Percentiles rank a stretch among this genome's conserved stretches.
Evolutionary conservation across 1,139 yeast species (phyloP).

Genomic region (Geotrichum reessii): DNA sequence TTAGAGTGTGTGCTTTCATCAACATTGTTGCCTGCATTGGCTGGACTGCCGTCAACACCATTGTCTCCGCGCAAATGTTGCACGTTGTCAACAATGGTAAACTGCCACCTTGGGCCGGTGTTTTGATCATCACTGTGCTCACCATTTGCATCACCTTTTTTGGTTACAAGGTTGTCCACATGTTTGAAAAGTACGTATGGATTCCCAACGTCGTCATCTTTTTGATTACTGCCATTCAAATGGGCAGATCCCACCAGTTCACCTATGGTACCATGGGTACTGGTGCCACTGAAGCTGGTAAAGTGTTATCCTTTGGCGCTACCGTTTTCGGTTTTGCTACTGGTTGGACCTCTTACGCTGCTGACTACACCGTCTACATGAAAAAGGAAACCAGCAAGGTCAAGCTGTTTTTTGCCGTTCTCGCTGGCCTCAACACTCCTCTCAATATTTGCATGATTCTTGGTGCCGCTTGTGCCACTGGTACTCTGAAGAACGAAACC

Average conservation of each 20-base stretch:
- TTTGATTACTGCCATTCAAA: slow-evolving; percentile 70
- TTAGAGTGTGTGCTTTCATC: slow-evolving; percentile 70
- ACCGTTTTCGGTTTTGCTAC: slow-evolving; percentile 84
- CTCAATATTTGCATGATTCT: slow-evolving; percentile 66
- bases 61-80: slow-evolving; percentile 81
- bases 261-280: slow-evolving; percentile 41
- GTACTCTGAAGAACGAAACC: slow-evolving; percentile 39
- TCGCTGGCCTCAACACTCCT: slow-evolving; percentile 61
- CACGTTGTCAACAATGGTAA: slow-evolving; percentile 62
- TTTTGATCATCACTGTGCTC: slow-evolving; percentile 61
- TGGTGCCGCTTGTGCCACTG: slow-evolving; percentile 85
- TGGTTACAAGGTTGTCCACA: slow-evolving; percentile 78
- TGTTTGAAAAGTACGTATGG: slow-evolving; percentile 84
- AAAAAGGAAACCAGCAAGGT: slow-evolving; percentile 51
- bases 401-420: slow-evolving; percentile 59
- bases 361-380: slow-evolving; percentile 90
- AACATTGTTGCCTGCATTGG: slow-evolving; percentile 90
- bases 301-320: slow-evolving; percentile 78
- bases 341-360: slow-evolving; percentile 92
- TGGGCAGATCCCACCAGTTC: slow-evolving; percentile 62
- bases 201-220: slow-evolving; percentile 70
- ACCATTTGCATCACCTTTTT: slow-evolving; percentile 76
- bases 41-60: slow-evolving; percentile 92
- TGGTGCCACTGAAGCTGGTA: slow-evolving; percentile 57
- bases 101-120: slow-evolving; percentile 89